Conservation (phyloP, 352 stramenopile species). For the Pythium periplocum region DNA sequence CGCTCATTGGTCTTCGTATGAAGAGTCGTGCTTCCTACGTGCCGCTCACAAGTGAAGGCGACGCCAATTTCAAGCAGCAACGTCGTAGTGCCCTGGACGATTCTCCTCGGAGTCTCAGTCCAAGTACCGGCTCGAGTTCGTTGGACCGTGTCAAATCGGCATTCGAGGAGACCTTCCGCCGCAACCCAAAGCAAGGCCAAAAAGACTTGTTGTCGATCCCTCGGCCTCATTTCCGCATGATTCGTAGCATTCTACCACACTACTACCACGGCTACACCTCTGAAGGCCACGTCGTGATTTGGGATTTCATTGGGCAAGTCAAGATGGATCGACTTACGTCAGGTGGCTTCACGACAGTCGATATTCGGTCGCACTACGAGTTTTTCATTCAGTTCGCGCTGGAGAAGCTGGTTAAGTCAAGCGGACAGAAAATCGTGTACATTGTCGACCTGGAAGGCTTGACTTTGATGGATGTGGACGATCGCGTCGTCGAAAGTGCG, state of each 20-base stretch:
- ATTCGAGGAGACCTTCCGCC: constrained; percentile 62
- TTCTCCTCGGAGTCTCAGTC: constrained; percentile 13
- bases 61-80: constrained; percentile 42
- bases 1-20: constrained; percentile 58
- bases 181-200: constrained; percentile 26
- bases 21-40: constrained; percentile 60
- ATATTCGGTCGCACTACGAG: constrained; percentile 68
- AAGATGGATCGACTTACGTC: constrained; percentile 70
- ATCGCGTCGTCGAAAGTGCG: constrained; percentile 58
- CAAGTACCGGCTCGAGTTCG: constrained; percentile 23
- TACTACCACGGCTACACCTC: constrained; percentile 75
- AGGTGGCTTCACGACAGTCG: constrained; percentile 62
- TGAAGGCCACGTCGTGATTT: constrained; percentile 61
- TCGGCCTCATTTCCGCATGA: constrained; percentile 65
- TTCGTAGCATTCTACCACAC: constrained; percentile 65
- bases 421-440: constrained; percentile 67
- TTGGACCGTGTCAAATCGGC: constrained; percentile 58
- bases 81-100: constrained; percentile 25
- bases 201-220: constrained; percentile 45
- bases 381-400: constrained; percentile 76
- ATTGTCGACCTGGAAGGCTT: constrained; percentile 75
- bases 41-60: constrained; percentile 49
- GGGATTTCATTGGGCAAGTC: constrained; percentile 74
- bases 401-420: constrained; percentile 54
- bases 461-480: constrained; percentile 61